Conservation (phyloP, 1,284 basidiomycete species). For the Boletellus sp. region DNA sequence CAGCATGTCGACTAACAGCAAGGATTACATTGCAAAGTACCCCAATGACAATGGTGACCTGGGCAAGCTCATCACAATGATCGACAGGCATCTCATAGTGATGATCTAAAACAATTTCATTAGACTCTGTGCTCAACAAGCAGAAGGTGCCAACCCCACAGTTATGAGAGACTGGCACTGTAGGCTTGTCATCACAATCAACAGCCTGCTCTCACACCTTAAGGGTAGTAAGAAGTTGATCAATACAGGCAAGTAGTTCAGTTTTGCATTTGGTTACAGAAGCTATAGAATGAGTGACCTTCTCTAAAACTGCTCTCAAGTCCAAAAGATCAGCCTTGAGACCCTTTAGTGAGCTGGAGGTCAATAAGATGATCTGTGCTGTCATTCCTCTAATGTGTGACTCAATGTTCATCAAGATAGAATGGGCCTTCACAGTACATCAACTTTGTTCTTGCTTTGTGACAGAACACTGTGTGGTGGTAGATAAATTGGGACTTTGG, state of each 20-base stretch:
- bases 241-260: background rate
- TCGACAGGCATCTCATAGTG: background rate
- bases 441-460: background rate
- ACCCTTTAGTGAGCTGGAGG: background rate
- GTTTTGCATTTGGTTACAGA: background rate
- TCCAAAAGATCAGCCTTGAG: background rate
- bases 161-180: background rate
- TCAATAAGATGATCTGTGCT: background rate
- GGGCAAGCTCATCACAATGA: background rate
- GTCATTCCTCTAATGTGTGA: background rate
- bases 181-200: background rate
- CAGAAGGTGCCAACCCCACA: background rate
- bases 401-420: background rate
- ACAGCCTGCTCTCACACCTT: background rate
- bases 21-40: background rate
- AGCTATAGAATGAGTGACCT: background rate
- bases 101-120: background rate
- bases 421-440: background rate
- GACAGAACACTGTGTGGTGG: background rate
- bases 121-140: background rate
- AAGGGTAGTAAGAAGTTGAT: background rate
- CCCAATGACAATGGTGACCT: background rate
- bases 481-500: background rate
- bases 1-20: background rate
- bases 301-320: background rate